Percentiles rank a stretch among this genome's conserved stretches.
phyloP scores from a whole-genome alignment of 306 rosid genomes.

The Lagenaria siceraria region DNA sequence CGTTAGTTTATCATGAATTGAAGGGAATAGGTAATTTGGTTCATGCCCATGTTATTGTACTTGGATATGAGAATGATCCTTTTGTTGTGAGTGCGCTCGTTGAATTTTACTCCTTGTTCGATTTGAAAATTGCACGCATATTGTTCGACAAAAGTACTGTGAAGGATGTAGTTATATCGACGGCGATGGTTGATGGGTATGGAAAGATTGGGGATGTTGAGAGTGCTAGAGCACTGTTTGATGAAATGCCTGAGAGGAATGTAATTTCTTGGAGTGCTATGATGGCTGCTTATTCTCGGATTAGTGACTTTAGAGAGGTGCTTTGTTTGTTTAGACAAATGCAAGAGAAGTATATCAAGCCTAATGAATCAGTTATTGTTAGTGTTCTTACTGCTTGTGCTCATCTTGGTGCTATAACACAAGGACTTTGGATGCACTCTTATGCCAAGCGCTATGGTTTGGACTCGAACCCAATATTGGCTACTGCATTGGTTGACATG shows the following conservation, averaged over 20 bases:
- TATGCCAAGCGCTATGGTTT: slow-evolving; percentile 21
- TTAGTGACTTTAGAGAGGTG: slow-evolving; percentile 26
- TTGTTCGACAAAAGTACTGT: slow-evolving; percentile 31
- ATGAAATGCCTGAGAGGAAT: slow-evolving; percentile 61
- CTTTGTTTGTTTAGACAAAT: slow-evolving; percentile 25
- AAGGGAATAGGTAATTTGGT: slow-evolving; percentile 29
- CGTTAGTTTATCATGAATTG: slow-evolving; percentile 13
- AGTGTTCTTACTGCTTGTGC: slow-evolving; percentile 33
- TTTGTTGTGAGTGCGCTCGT: slow-evolving; percentile 44
- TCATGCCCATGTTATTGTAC: slow-evolving; percentile 47
- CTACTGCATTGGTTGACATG: slow-evolving; percentile 52
- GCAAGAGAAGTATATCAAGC: slow-evolving; percentile 23
- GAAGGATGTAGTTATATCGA: slow-evolving; percentile 79
- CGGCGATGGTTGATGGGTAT: slow-evolving; percentile 64
- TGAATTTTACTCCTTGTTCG: slow-evolving; percentile 32
- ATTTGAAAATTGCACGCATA: slow-evolving; percentile 24
- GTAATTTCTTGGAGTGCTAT: slow-evolving; percentile 49
- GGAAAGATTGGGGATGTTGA: slow-evolving; percentile 54
- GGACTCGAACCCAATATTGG: slow-evolving; percentile 32
- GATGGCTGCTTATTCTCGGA: slow-evolving; percentile 36
- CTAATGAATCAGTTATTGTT: slow-evolving; percentile 31
- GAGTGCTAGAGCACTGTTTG: slow-evolving; percentile 53
- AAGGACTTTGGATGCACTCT: slow-evolving; percentile 35
- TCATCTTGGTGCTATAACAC: slow-evolving; percentile 29
- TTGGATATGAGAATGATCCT: slow-evolving; percentile 41